phyloP scores from a whole-genome alignment of 176 grass and related monocot genomes.

The Aegilops bicornis region DNA sequence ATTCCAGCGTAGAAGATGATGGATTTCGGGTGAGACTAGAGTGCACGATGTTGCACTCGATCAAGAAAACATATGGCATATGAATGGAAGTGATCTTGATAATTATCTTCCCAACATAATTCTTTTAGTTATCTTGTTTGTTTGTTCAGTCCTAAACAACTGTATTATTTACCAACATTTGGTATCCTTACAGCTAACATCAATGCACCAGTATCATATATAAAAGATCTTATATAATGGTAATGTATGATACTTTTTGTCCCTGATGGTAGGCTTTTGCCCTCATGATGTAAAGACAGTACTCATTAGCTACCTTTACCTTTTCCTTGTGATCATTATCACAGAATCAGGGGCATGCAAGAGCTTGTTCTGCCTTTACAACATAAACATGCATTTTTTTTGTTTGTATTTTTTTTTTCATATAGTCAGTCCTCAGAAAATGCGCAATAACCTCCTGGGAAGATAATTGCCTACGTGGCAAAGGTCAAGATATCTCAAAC shows the following conservation, averaged over 20 bases:
- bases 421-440: neutral
- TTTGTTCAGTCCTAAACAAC: neutral
- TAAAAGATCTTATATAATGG: neutral
- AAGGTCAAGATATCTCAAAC: no score
- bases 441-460: neutral
- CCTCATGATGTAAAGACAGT: slow-evolving; percentile 25
- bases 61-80: neutral
- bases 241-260: slow-evolving; percentile 22
- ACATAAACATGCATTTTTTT: neutral
- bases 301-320: neutral
- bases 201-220: neutral
- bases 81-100: no score
- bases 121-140: neutral
- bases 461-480: neutral
- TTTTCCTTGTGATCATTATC: slow-evolving; percentile 26
- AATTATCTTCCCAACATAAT: neutral
- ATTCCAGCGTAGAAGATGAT: neutral
- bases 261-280: neutral
- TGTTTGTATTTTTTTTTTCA: no score
- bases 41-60: neutral
- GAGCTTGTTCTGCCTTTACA: neutral
- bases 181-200: neutral
- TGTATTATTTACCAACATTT: neutral
- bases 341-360: slow-evolving; percentile 18
- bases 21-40: neutral